A percentile compares a stretch with the other conserved stretches of the same genome.
Evolutionary conservation across 495 filamentous ascomycete genomes (phyloP).

Genomic region (Daldinia grandis): DNA sequence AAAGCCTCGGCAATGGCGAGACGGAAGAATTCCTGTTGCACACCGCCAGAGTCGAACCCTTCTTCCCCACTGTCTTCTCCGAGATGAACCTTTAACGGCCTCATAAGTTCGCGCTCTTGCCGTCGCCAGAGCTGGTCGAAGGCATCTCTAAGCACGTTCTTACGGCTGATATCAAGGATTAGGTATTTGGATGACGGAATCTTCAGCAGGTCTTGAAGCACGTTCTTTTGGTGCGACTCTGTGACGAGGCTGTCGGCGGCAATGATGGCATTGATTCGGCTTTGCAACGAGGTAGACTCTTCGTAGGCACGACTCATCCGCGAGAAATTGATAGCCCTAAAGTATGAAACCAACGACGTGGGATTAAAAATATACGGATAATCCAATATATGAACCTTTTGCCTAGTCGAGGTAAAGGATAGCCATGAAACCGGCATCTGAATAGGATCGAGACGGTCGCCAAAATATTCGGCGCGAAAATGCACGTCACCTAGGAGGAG

Average conservation of each 20-base stretch:
- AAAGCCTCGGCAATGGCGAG: conserved; percentile 79
- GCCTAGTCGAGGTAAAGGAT: conserved; percentile 62
- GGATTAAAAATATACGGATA: conserved; percentile 83
- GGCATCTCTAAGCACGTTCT: conserved; percentile 76
- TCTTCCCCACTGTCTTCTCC: conserved; percentile 84
- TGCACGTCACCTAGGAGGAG: conserved; percentile 70
- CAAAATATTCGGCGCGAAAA: conserved; percentile 78
- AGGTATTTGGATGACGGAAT: conserved; percentile 74
- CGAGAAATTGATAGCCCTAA: conserved; percentile 86
- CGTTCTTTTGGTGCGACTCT: conserved; percentile 53
- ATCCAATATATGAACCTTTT: conserved; percentile 77
- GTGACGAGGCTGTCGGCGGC: conserved; percentile 58
- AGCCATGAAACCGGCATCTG: conserved; percentile 81
- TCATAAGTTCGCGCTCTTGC: conserved; percentile 80
- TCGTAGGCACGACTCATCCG: conserved; percentile 82
- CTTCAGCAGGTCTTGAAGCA: conserved; percentile 68
- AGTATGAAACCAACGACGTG: conserved; percentile 78
- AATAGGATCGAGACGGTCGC: conserved; percentile 78
- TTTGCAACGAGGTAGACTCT: conserved; percentile 68
- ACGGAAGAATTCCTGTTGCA: conserved; percentile 95
- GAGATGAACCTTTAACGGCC: conserved; percentile 87
- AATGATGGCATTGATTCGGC: conserved; percentile 67
- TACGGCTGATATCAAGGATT: conserved; percentile 77
- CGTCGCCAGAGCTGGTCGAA: conserved; percentile 89
- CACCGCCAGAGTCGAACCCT: conserved; percentile 90